These are phyloP conservation scores for Cryphonectria carpinicola DNA, from an alignment of 2,329 filamentous ascomycete genomes.

Conservation along the genomic window DNA sequence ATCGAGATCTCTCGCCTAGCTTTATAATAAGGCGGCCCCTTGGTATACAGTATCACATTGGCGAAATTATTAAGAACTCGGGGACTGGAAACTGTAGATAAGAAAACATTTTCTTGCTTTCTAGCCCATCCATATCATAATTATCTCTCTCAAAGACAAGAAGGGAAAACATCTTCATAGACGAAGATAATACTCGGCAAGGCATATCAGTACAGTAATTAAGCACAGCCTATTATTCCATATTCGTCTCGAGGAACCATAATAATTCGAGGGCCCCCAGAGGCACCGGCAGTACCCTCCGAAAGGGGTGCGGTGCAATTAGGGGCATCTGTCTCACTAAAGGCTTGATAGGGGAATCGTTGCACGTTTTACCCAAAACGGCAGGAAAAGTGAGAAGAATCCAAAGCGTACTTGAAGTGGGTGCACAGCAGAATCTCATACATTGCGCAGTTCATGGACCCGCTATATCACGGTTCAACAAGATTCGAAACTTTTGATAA, in stretches of 20 bases:
- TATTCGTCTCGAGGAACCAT: neutral
- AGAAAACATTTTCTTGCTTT: neutral
- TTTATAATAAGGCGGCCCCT: neutral
- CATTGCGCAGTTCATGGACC: too few species aligned
- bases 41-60: neutral
- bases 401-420: neutral
- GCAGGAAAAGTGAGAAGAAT: constrained; percentile 25
- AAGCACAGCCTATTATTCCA: too few species aligned
- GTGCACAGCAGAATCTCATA: too few species aligned
- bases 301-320: neutral
- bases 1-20: neutral
- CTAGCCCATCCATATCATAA: neutral
- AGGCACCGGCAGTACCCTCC: neutral
- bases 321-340: neutral
- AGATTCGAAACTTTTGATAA: neutral
- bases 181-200: neutral
- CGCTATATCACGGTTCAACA: too few species aligned
- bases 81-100: neutral
- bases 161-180: neutral
- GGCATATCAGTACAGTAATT: neutral
- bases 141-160: neutral
- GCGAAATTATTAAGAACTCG: neutral
- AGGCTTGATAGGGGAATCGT: neutral
- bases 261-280: neutral
- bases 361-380: constrained; percentile 17